phyloP scores from a whole-genome alignment of 768 basidiomycete genomes.

The Russula griseocarnosa region DNA sequence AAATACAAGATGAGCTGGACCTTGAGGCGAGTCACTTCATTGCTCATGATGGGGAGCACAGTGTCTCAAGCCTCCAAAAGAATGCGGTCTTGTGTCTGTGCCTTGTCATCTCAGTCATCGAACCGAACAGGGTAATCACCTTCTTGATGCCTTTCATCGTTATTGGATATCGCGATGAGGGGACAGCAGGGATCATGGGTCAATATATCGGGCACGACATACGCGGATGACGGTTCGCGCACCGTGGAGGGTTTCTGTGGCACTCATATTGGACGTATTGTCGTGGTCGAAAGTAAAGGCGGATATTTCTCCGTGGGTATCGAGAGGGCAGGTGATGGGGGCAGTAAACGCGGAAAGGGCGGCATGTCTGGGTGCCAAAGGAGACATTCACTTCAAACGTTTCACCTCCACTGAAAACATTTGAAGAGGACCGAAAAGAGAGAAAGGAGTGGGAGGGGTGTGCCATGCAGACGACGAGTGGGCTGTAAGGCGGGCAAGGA shows the following conservation, averaged over 20 bases:
- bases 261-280: too few species aligned
- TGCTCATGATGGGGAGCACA: conserved; percentile 43
- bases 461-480: conserved; percentile 83
- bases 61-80: conserved; percentile 51
- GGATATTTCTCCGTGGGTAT: too few species aligned
- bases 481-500: conserved; percentile 77
- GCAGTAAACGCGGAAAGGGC: too few species aligned
- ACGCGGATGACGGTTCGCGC: too few species aligned
- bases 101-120: conserved; percentile 52
- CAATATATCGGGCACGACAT: too few species aligned
- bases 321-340: too few species aligned
- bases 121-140: conserved; percentile 52
- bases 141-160: conserved; percentile 38
- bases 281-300: too few species aligned
- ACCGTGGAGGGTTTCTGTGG: too few species aligned
- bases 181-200: too few species aligned
- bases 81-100: conserved; percentile 66
- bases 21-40: conserved; percentile 51
- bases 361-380: too few species aligned
- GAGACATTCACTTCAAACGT: too few species aligned
- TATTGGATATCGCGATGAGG: conserved; percentile 16
- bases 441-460: conserved; percentile 87
- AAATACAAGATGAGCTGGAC: conserved; percentile 50
- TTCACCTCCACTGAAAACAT: too few species aligned
- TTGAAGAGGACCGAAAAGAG: conserved; percentile 82